Percentiles rank a stretch among this genome's conserved stretches.
Conservation (phyloP, 164 flowering plant genomes). For the Annona cherimola region DNA sequence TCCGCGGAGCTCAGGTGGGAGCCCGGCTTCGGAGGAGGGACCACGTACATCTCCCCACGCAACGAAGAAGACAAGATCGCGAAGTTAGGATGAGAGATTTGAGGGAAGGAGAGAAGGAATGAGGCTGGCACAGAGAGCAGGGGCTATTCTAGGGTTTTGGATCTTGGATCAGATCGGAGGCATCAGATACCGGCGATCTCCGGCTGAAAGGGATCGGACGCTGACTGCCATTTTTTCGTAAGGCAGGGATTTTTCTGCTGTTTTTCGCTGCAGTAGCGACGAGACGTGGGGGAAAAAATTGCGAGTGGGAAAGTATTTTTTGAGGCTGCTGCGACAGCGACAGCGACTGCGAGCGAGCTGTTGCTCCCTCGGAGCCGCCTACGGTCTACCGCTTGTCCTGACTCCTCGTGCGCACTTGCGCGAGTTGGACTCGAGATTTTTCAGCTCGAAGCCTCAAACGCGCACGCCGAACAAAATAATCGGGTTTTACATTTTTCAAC, state of each 20-base stretch:
- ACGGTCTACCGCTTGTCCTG: too few species aligned
- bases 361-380: too few species aligned
- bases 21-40: conserved; percentile 43
- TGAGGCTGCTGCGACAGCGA: not conserved
- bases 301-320: not conserved
- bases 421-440: too few species aligned
- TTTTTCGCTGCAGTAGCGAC: not conserved
- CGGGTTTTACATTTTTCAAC: too few species aligned
- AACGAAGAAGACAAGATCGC: not conserved
- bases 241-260: not conserved
- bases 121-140: too few species aligned
- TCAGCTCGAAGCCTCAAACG: too few species aligned
- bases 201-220: not conserved
- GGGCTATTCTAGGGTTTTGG: not conserved
- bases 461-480: too few species aligned
- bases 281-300: not conserved
- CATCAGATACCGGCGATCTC: not conserved
- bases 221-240: not conserved
- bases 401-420: too few species aligned
- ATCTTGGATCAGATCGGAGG: not conserved
- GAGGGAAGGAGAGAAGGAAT: not conserved
- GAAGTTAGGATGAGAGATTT: not conserved
- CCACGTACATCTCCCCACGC: conserved; percentile 56
- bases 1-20: conserved; percentile 40
- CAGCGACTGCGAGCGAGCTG: too few species aligned